Evolutionary conservation across 2,329 filamentous ascomycete species (phyloP).

Genomic region (Stemphylium lycopersici): DNA sequence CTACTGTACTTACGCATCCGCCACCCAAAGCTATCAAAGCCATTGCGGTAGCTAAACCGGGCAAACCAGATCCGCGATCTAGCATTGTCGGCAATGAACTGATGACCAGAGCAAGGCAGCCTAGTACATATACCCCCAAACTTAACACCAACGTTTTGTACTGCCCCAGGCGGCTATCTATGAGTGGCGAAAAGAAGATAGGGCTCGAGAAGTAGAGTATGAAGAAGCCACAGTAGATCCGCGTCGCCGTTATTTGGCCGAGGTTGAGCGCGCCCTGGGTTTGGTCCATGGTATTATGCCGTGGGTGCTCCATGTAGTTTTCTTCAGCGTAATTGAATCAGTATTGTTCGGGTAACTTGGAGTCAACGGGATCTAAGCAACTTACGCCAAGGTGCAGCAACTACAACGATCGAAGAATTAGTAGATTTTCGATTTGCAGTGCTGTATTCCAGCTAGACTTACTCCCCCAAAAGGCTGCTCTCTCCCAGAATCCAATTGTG

Average conservation of each 20-base stretch:
- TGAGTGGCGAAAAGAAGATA: constrained; percentile 44
- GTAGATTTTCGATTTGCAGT: constrained; percentile 9
- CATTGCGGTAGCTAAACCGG: constrained; percentile 39
- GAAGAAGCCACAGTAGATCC: constrained; percentile 62
- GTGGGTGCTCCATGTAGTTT: constrained; percentile 52
- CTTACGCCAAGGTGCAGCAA: constrained; percentile 44
- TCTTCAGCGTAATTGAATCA: constrained; percentile 34
- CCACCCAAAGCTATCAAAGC: constrained; percentile 49
- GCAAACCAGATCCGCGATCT: constrained; percentile 31
- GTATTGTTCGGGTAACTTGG: not conserved
- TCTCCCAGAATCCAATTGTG: constrained; percentile 34
- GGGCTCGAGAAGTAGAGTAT: constrained; percentile 56
- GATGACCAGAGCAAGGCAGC: constrained; percentile 29
- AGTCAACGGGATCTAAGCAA: not conserved
- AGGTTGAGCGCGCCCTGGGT: constrained; percentile 45
- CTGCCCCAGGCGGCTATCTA: constrained; percentile 50
- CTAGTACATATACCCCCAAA: constrained; percentile 36
- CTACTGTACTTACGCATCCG: constrained; percentile 34
- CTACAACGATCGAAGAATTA: constrained; percentile 4
- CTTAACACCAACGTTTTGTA: constrained; percentile 46
- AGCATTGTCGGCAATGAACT: constrained; percentile 28
- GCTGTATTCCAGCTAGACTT: not conserved
- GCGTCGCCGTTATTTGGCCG: constrained; percentile 54
- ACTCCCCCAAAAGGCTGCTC: constrained; percentile 38
- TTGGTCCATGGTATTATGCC: constrained; percentile 27